phyloP scores from a whole-genome alignment of 179 eudicot species.

The Gypsophila paniculata region DNA sequence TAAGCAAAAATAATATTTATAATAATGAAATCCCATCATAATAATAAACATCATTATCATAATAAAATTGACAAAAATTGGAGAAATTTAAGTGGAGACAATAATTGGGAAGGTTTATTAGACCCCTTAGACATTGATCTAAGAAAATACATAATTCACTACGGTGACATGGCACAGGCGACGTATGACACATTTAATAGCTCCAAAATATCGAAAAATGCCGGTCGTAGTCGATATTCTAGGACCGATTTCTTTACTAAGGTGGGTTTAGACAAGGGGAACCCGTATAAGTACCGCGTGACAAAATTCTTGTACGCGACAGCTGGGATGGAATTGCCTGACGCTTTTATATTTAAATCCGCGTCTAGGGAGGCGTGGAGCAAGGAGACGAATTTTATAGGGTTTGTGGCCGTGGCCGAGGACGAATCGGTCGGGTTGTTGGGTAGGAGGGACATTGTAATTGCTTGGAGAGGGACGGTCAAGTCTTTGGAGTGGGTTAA shows the following conservation, averaged over 20 bases:
- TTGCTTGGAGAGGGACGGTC: constrained; percentile 35
- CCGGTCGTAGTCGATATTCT: constrained; percentile 49
- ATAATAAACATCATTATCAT: not conserved
- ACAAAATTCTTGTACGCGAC: constrained; percentile 75
- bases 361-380: constrained; percentile 26
- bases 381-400: constrained; percentile 28
- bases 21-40: constrained; percentile 17
- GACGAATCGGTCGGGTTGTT: constrained; percentile 19
- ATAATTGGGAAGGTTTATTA: constrained; percentile 56
- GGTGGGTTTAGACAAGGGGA: constrained; percentile 37
- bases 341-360: constrained; percentile 25
- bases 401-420: constrained; percentile 33
- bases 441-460: constrained; percentile 36
- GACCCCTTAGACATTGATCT: constrained; percentile 67
- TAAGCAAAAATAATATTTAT: too few species aligned
- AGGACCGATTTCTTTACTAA: constrained; percentile 37
- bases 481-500: constrained; percentile 27
- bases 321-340: constrained; percentile 45
- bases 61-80: constrained; percentile 32
- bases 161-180: constrained; percentile 67
- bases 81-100: constrained; percentile 53
- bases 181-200: constrained; percentile 51
- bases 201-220: constrained; percentile 45
- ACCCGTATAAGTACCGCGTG: constrained; percentile 53
- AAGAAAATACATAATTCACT: constrained; percentile 53